These are phyloP conservation scores for Pezicula carpinea DNA, from an alignment of 2,329 filamentous ascomycete genomes.

Conservation along the genomic window DNA sequence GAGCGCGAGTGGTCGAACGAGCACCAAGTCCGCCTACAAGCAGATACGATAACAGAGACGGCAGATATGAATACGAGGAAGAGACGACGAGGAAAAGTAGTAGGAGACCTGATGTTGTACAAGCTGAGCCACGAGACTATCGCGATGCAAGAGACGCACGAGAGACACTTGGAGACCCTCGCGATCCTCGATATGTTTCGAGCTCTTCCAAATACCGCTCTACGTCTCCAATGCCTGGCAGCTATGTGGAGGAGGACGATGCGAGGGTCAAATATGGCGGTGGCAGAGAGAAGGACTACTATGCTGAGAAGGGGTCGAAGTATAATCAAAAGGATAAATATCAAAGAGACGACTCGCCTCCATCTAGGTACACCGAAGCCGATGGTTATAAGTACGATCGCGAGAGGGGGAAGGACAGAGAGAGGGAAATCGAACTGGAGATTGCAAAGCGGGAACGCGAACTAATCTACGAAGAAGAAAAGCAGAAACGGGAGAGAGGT, in stretches of 20 bases:
- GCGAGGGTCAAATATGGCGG: constrained; percentile 5
- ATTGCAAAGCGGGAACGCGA: constrained; percentile 20
- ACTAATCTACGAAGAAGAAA: constrained; percentile 14
- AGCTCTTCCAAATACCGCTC: neutral
- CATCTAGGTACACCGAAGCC: constrained; percentile 25
- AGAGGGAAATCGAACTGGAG: constrained; percentile 25
- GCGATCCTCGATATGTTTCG: constrained; percentile 1
- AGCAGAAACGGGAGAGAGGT: constrained; percentile 3
- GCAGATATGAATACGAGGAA: constrained; percentile 12
- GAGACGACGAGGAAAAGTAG: constrained; percentile 1
- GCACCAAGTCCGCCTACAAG: constrained; percentile 13
- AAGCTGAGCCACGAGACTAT: neutral
- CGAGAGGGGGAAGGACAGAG: constrained; percentile 21
- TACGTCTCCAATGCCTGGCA: constrained; percentile 1
- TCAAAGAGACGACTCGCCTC: constrained; percentile 12
- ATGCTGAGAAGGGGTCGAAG: constrained; percentile 8
- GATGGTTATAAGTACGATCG: constrained; percentile 27
- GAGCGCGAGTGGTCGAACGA: constrained; percentile 7
- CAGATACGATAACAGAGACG: neutral
- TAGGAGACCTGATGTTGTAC: neutral
- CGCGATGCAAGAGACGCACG: neutral
- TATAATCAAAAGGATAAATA: constrained; percentile 10
- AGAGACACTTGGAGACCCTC: neutral
- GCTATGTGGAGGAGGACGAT: constrained; percentile 2
- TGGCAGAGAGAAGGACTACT: constrained; percentile 17